Evolutionary conservation across 78 protist species (phyloP).

Genomic region (Parvularia atlantis): DNA sequence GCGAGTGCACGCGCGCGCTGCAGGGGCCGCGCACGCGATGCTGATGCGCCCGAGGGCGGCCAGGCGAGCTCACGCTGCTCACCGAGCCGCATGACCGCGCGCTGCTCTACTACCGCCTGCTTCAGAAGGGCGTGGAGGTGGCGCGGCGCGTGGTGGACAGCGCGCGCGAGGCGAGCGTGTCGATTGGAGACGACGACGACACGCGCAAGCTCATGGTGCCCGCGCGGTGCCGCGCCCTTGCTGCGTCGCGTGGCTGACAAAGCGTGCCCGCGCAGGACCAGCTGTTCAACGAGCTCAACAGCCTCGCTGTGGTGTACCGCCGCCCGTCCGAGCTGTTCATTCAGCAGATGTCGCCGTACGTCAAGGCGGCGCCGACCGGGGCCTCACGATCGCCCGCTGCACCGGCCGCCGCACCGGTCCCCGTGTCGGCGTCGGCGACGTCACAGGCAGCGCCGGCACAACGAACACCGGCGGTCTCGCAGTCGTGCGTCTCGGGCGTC

Average conservation of each 20-base stretch:
- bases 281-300: constrained; percentile 80
- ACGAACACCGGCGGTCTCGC: too few species aligned
- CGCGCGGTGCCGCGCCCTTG: background rate
- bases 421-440: too few species aligned
- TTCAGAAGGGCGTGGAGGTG: constrained; percentile 21
- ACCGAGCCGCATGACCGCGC: constrained; percentile 83
- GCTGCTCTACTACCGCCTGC: constrained; percentile 67
- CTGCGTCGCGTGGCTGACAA: background rate
- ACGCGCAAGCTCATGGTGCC: background rate
- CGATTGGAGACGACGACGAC: constrained; percentile 21
- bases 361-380: too few species aligned
- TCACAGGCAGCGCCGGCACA: too few species aligned
- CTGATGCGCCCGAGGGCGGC: too few species aligned
- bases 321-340: constrained; percentile 52
- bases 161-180: background rate
- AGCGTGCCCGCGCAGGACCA: constrained; percentile 40
- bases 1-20: too few species aligned
- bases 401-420: too few species aligned
- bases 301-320: constrained; percentile 65
- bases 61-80: too few species aligned
- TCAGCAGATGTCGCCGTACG: background rate
- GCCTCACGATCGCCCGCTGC: too few species aligned
- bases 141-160: constrained; percentile 7
- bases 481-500: too few species aligned
- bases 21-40: too few species aligned